Conservation (phyloP, 495 filamentous ascomycete species). For the Thermothielavioides terrestris region DNA sequence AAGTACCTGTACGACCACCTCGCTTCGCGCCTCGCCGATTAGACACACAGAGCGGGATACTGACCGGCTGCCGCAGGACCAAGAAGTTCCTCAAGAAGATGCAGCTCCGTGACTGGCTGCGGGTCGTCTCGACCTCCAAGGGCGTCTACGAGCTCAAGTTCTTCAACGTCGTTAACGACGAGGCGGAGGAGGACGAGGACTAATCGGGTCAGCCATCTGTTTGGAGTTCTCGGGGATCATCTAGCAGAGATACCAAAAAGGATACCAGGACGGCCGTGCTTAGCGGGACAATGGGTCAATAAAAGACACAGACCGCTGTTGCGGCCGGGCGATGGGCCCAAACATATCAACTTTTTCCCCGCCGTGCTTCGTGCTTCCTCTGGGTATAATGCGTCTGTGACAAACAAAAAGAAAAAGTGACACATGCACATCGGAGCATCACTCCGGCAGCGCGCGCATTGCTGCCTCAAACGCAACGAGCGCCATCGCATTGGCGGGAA, state of each 20-base stretch:
- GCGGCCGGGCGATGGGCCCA: conserved; percentile 17
- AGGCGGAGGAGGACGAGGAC: conserved; percentile 93
- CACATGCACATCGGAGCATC: background rate
- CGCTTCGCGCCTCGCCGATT: background rate
- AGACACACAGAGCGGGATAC: background rate
- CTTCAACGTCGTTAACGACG: conserved; percentile 99
- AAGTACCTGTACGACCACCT: conserved; percentile 83
- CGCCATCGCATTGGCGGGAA: conserved; percentile 93
- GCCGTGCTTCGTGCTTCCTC: background rate
- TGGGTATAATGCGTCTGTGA: conserved; percentile 7
- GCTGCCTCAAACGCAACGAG: conserved; percentile 87
- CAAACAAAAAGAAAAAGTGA: background rate
- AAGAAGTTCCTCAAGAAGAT: conserved; percentile 99
- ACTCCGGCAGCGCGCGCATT: conserved; percentile 67
- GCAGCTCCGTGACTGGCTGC: conserved; percentile 99
- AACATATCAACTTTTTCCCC: background rate
- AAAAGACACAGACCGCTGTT: conserved; percentile 16
- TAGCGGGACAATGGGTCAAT: conserved; percentile 19
- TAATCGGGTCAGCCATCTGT: conserved; percentile 41
- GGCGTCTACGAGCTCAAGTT: conserved; percentile 98
- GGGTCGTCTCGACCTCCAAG: conserved; percentile 92
- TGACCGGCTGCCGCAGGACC: conserved; percentile 53
- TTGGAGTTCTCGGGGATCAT: conserved; percentile 16
- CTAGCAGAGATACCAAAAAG: conserved; percentile 19
- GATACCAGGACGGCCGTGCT: conserved; percentile 16